phyloP scores from a whole-genome alignment of 2,329 filamentous ascomycete genomes.

The Aspergillus thermomutatus region DNA sequence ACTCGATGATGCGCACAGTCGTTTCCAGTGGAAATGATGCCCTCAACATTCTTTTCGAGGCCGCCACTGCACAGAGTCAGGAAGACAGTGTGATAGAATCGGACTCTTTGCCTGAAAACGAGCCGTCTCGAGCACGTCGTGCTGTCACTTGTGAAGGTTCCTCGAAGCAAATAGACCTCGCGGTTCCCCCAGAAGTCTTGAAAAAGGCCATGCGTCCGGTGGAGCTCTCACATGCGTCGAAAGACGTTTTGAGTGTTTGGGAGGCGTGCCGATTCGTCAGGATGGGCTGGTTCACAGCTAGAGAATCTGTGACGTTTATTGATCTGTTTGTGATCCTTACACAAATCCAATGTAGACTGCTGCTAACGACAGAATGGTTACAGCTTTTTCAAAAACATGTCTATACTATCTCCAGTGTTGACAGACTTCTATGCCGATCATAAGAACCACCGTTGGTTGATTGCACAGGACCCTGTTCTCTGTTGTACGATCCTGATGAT shows the following conservation, averaged over 20 bases:
- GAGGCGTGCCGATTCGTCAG: conserved; percentile 51
- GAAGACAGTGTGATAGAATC: conserved; percentile 32
- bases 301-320: conserved; percentile 53
- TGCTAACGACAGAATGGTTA: background rate
- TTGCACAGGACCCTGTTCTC: conserved; percentile 51
- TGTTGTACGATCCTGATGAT: conserved; percentile 55
- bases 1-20: conserved; percentile 43
- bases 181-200: conserved; percentile 16
- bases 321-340: conserved; percentile 39
- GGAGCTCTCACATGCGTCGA: conserved; percentile 25
- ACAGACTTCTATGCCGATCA: conserved; percentile 50
- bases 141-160: conserved; percentile 11
- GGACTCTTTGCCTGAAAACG: conserved; percentile 20
- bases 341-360: background rate
- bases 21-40: conserved; percentile 55
- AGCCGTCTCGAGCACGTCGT: conserved; percentile 13
- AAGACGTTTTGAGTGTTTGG: conserved; percentile 45
- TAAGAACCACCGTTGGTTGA: conserved; percentile 46
- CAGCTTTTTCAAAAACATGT: conserved; percentile 51
- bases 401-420: conserved; percentile 50
- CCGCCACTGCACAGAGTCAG: conserved; percentile 41
- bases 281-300: conserved; percentile 55
- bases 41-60: conserved; percentile 52
- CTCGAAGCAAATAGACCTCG: conserved; percentile 16
- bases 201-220: conserved; percentile 24